These are phyloP conservation scores for Aplosporella prunicola DNA, from an alignment of 2,329 filamentous ascomycete species.

Conservation along the genomic window DNA sequence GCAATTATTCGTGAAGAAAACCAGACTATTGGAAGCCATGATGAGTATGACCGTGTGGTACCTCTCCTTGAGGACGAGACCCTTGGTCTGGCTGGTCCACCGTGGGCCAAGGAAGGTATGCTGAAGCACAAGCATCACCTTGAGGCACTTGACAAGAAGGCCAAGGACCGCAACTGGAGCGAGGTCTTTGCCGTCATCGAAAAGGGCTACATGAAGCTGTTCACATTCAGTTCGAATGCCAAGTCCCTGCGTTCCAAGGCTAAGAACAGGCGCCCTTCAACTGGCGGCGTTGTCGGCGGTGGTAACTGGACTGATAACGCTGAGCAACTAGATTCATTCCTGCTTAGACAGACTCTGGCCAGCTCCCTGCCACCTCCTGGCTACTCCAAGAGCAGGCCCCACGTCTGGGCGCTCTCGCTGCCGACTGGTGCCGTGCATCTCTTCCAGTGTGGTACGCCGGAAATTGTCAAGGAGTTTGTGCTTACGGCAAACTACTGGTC, in stretches of 20 bases:
- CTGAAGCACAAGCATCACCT: slow-evolving; percentile 95
- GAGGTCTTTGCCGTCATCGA: slow-evolving; percentile 95
- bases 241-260: slow-evolving; percentile 65
- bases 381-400: slow-evolving; percentile 79
- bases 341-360: slow-evolving; percentile 82
- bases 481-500: slow-evolving; percentile 97
- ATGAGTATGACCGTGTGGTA: slow-evolving; percentile 50
- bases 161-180: slow-evolving; percentile 88
- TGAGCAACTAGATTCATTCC: slow-evolving; percentile 77
- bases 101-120: slow-evolving; percentile 96
- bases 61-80: slow-evolving; percentile 85
- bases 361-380: slow-evolving; percentile 82
- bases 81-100: slow-evolving; percentile 82
- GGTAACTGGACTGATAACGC: slow-evolving; percentile 99
- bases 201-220: slow-evolving; percentile 86
- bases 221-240: slow-evolving; percentile 73
- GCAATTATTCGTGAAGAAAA: slow-evolving; percentile 89
- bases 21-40: slow-evolving; percentile 43
- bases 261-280: slow-evolving; percentile 42
- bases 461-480: slow-evolving; percentile 92
- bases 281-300: slow-evolving; percentile 70
- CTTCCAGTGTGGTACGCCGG: slow-evolving; percentile 94
- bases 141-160: slow-evolving; percentile 80
- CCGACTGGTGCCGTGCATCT: slow-evolving; percentile 91
- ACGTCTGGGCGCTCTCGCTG: slow-evolving; percentile 89